Evolutionary conservation across 2,329 filamentous ascomycete genomes (phyloP), one percentile per base, ranked within the genome.

Genomic region (Endoconidiophora laricicola): DNA sequence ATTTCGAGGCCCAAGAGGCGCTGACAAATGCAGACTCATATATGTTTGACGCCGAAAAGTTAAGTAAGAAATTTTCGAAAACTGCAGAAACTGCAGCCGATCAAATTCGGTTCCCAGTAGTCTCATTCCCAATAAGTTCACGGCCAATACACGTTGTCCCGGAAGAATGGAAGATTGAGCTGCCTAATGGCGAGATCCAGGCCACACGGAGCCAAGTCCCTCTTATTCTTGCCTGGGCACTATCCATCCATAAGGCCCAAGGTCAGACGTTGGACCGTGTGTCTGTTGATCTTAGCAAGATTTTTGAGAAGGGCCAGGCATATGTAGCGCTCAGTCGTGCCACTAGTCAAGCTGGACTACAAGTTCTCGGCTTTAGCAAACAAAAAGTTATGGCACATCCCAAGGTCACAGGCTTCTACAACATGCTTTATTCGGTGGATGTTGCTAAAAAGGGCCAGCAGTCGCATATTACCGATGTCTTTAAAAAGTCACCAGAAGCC

Each of bases 211-310:
- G 74, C 43, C 85, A 90, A 58, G 65, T 90, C 2, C 91, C 91
- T 0, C 72, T 98, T 46, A 96, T 98, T 55, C 72, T 98, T 26
- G 91, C 91, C 0, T 98, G 91, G 91, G 91, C 91, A 2, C 68
- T 98, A 18, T 94, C 87, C 1, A 98, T 98, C 53, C 91, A 98
- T 69, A 98, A 98, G 66, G 91, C 91, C 1, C 90, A 96, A 62
- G 90, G 90, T 1, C 90, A 96, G 63, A 96, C 90, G 1, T 69
- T 95, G 23, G 87, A 94, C 60, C 75, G 90, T 46, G 91, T 98
- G 53, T 94, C 94, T 60, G 91, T 98, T 23, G 87, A 98, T 61
- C 71, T 98, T 0, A 84, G 86, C 26, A 83, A 78, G 54, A 85
- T 94, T 1, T 98, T 98, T 58, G 91, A 98, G 62, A 95, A 94